Percentiles rank a stretch among this genome's conserved stretches.
Evolutionary conservation across 2,329 filamentous ascomycete species (phyloP).

Genomic region (Didymellaceae sp.): DNA sequence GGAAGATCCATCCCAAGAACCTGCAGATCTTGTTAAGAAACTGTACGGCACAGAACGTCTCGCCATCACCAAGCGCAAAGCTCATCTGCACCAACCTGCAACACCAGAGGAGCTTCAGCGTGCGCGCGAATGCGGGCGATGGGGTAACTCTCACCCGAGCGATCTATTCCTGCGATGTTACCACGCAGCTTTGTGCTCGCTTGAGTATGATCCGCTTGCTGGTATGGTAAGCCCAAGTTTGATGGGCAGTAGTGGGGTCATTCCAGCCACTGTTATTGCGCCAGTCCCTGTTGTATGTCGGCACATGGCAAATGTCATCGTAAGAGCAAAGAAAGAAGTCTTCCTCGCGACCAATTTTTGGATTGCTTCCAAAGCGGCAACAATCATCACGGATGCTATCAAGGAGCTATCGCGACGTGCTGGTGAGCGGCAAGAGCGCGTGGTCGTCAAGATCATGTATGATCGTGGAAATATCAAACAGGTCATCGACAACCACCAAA

Average conservation of each 20-base stretch:
- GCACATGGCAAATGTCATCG: constrained; percentile 78
- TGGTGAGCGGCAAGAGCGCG: constrained; percentile 61
- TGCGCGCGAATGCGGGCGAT: constrained; percentile 69
- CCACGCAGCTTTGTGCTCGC: constrained; percentile 66
- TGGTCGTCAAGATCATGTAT: constrained; percentile 77
- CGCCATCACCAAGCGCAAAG: constrained; percentile 31
- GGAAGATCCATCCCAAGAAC: constrained; percentile 59
- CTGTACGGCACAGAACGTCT: constrained; percentile 57
- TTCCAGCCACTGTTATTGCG: constrained; percentile 73
- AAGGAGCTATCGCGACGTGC: constrained; percentile 72
- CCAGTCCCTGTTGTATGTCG: constrained; percentile 73
- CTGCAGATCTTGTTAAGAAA: constrained; percentile 62
- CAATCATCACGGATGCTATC: constrained; percentile 71
- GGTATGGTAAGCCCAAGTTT: constrained; percentile 66
- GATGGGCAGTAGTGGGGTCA: constrained; percentile 66
- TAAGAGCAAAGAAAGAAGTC: constrained; percentile 73
- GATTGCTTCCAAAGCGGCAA: constrained; percentile 72
- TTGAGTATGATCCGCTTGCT: constrained; percentile 59
- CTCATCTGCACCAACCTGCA: constrained; percentile 16
- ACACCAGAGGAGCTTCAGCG: constrained; percentile 57
- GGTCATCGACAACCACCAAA: constrained; percentile 68
- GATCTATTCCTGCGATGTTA: constrained; percentile 73
- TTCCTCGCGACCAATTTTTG: constrained; percentile 79
- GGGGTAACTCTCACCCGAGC: constrained; percentile 68
- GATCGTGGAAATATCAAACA: constrained; percentile 73